Base-by-base conservation (phyloP, 1,284 basidiomycete species). In the Dichomitus squalens region DNA sequence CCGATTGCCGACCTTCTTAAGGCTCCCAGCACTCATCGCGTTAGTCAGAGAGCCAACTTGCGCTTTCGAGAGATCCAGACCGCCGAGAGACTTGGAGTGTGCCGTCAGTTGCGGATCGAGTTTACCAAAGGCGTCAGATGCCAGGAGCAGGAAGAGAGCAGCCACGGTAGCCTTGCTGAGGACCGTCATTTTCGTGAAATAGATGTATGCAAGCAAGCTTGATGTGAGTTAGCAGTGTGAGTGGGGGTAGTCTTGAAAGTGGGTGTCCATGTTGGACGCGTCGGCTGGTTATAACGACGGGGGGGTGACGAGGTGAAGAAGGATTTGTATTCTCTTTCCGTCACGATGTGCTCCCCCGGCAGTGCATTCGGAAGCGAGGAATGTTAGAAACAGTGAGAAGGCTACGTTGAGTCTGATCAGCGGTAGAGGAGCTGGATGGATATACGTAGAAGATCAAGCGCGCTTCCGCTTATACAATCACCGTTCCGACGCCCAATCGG, bases 121-220 rank as follows among this genome's bases (percentile, higher is more conserved):
- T 36, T 36, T 4, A 36, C 35, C 35, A 36, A n/a, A 4, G 11
- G n/a, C 35, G 16, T 11, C 35, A 36, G 35, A 36, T 5, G 35
- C 16, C 12, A 36, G 35, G 35, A 36, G 5, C 12, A 36, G 35
- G 35, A 36, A 36, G 35, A 36, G 16, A 36, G 12, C 35, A n/a
- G 35, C 35, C 5, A 36, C 35, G 8, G 56, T 53, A 16, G 56
- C 56, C 40, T 49, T 49, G 34, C 44, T 53, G 8, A 36, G n/a
- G 9, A 36, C 11, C 35, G 35, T 5, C 35, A 36, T 36, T 9
- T 4, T 36, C n/a, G 7, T 7, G 31, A 33, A 12, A 12, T 36
- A 36, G 35, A 36, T 9, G 35, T n/a, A n/a, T n/a, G 35, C 9
- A n/a, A 12, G 35, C 35, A 11, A 36, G 35, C 12, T 12, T n/a